Base-by-base conservation (phyloP, 2,329 filamentous ascomycete species). In the Botrytis fabae region DNA sequence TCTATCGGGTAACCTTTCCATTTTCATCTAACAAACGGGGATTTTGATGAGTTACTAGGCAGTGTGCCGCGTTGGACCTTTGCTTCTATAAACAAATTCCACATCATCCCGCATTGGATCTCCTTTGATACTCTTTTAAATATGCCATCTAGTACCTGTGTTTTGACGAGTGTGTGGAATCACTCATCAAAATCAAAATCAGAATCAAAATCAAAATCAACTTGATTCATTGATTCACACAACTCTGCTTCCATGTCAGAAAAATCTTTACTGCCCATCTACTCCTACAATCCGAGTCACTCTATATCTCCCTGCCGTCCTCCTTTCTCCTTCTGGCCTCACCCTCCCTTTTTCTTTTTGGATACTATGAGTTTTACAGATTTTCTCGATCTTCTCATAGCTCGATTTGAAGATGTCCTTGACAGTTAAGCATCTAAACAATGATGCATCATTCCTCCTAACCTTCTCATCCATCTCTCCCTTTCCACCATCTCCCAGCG, bases 391-490 rank as follows among this genome's bases (percentile, higher is more conserved):
- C n/a, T 51, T 42, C 51, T 75, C 64, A 75, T 76, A 42, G 57
- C 73, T 60, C 44, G 57, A 59, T 59, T 74, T 54, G 57, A 77
- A 76, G 70, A 92, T 92, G 90, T 86, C 90, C 51, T 82, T 92
- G 77, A 87, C 86, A 2, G 83, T 92, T 75, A 88, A 88, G 80
- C 87, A 90, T 73, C 84, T 92, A 72, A 91, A 92, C 79, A 86
- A 85, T 69, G 90, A 92, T 79, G 86, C 89, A 51, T 89, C 88
- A 4, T 92, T 92, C 79, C 85, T 92, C 51, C 84, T 92, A 62
- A 87, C 87, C 42, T 91, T 92, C 78, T 42, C 82, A 48, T 79
- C 78, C 16, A 75, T 76, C 38, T 83, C n/a, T 82, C 84, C 65
- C 80, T 84, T 72, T 77, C 81, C 61, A 77, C 81, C 32, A 81